Conservation (phyloP, 768 basidiomycete genomes). For the Tricholoma sp. region DNA sequence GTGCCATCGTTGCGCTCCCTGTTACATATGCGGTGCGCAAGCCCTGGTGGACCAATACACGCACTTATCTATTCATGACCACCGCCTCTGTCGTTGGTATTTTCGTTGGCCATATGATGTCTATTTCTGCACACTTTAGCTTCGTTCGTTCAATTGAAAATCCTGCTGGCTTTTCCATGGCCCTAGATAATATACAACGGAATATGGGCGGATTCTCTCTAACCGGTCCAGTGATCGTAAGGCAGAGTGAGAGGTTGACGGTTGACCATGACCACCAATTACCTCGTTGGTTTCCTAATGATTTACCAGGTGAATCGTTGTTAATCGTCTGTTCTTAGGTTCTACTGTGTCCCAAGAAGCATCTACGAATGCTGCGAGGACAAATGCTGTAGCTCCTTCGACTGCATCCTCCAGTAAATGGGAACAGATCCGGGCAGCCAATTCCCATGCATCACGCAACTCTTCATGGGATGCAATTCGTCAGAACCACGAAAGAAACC, state of each 20-base stretch:
- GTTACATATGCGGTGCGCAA: slow-evolving; percentile 16
- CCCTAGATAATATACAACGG: slow-evolving; percentile 40
- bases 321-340: neutral
- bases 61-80: slow-evolving; percentile 15
- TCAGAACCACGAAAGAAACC: slow-evolving; percentile 44
- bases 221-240: slow-evolving; percentile 24
- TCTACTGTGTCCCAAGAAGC: slow-evolving; percentile 1
- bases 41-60: slow-evolving; percentile 17
- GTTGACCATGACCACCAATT: slow-evolving; percentile 10
- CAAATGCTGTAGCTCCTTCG: slow-evolving; percentile 2
- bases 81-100: slow-evolving; percentile 25
- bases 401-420: slow-evolving; percentile 38
- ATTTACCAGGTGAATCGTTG: neutral
- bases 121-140: slow-evolving; percentile 26
- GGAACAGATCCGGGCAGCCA: slow-evolving; percentile 62
- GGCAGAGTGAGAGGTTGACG: slow-evolving; percentile 14
- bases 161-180: slow-evolving; percentile 33
- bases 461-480: slow-evolving; percentile 71
- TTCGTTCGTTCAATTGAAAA: slow-evolving; percentile 36
- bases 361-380: slow-evolving; percentile 3
- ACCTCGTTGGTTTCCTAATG: neutral
- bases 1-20: slow-evolving; percentile 10
- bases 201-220: slow-evolving; percentile 30
- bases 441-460: slow-evolving; percentile 32
- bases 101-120: slow-evolving; percentile 23